A percentile compares a stretch with the other conserved stretches of the same genome.
These are phyloP conservation scores for Agrocybe praecox DNA, from an alignment of 768 basidiomycete genomes.

Conservation along the genomic window DNA sequence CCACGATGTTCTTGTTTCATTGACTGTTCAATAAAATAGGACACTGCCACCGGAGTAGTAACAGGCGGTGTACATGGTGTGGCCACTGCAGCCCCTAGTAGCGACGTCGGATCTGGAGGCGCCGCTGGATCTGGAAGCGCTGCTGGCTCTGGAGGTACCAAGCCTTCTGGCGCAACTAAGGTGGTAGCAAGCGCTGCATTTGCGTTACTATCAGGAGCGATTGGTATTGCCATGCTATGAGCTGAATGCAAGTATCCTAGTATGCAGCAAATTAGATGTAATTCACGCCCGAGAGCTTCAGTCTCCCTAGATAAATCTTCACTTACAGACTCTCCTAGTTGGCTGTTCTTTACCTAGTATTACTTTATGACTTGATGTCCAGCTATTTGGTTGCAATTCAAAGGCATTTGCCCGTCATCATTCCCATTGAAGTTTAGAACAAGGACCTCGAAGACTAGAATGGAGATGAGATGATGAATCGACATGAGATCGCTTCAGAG, in stretches of 20 bases:
- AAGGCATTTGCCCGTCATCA: no score
- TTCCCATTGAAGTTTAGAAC: no score
- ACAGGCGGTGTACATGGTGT: slow-evolving; percentile 43
- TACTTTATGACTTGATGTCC: background rate
- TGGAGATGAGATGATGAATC: no score
- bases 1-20: background rate
- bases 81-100: slow-evolving; percentile 31
- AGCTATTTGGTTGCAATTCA: no score
- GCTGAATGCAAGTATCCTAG: background rate
- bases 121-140: no score
- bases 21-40: slow-evolving; percentile 22
- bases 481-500: no score
- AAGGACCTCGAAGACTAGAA: no score
- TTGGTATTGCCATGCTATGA: slow-evolving; percentile 12
- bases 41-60: slow-evolving; percentile 38
- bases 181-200: slow-evolving; percentile 13
- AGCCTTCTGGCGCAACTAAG: no score
- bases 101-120: slow-evolving; percentile 14
- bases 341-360: background rate
- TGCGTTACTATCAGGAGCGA: slow-evolving; percentile 13
- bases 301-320: background rate
- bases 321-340: background rate
- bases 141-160: no score
- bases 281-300: background rate
- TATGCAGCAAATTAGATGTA: background rate